phyloP scores from a whole-genome alignment of 345 rosid genomes.

The Dimocarpus longan region DNA sequence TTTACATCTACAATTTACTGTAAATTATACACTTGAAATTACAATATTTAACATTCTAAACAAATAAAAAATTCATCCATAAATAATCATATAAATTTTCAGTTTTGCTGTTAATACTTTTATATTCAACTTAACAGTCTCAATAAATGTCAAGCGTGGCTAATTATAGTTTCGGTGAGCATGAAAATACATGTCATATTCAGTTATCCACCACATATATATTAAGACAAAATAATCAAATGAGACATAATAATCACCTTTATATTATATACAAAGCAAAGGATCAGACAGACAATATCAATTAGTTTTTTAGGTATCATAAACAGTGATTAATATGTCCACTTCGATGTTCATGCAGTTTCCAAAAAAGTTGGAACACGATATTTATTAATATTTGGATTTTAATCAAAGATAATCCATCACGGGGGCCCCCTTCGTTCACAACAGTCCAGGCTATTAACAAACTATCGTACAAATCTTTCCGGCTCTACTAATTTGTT shows the following conservation, averaged over 20 bases:
- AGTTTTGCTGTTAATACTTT: no score
- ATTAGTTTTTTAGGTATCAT: constrained; percentile 1
- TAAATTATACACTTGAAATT: no score
- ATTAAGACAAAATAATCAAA: background rate
- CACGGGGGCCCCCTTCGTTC: background rate
- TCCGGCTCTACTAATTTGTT: background rate
- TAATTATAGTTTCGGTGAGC: background rate
- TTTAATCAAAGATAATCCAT: background rate
- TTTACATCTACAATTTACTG: no score
- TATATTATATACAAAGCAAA: background rate
- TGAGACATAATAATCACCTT: background rate
- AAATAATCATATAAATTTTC: background rate
- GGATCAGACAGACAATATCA: background rate
- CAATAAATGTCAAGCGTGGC: no score
- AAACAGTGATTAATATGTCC: constrained; percentile 19
- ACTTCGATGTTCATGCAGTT: constrained; percentile 26
- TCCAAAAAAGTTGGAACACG: constrained; percentile 35
- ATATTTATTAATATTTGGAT: constrained; percentile 25
- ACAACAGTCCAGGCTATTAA: background rate
- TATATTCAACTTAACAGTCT: no score
- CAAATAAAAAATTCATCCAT: background rate
- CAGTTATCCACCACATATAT: background rate
- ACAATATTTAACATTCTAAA: background rate
- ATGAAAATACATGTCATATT: background rate
- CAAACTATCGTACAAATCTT: constrained; percentile 8